Conservation (phyloP, 345 rosid species). For the Eucalyptus pumila region DNA sequence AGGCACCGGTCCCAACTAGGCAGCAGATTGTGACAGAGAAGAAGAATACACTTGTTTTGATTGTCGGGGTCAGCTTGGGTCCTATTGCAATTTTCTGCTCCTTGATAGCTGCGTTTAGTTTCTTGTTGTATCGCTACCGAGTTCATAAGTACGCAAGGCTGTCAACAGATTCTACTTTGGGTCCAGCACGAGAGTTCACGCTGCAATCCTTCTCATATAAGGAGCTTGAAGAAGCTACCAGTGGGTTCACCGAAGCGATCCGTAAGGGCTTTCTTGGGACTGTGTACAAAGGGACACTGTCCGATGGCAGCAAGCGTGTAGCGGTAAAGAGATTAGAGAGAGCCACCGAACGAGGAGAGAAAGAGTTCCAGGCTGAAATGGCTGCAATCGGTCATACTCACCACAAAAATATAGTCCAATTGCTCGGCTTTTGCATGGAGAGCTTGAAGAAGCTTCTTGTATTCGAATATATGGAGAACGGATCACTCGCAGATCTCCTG, state of each 20-base stretch:
- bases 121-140: neutral
- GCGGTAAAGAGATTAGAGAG: constrained; percentile 5
- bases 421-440: constrained; percentile 15
- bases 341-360: neutral
- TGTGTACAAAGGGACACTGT: constrained; percentile 3
- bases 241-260: neutral
- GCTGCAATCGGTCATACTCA: constrained; percentile 2
- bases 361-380: constrained; percentile 9
- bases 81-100: neutral
- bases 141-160: neutral
- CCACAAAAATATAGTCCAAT: constrained; percentile 11
- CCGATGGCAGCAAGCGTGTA: neutral
- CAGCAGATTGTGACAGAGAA: rapidly evolving
- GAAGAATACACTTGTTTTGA: neutral
- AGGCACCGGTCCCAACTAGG: neutral
- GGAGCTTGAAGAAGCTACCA: constrained; percentile 4
- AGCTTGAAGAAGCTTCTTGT: neutral
- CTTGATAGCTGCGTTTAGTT: neutral
- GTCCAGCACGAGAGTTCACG: neutral
- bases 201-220: neutral
- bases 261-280: neutral
- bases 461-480: neutral
- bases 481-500: neutral
- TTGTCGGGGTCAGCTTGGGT: neutral
- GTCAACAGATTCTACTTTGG: neutral